phyloP scores from a whole-genome alignment of 441 rosid genomes.

The Melastoma candidum region DNA sequence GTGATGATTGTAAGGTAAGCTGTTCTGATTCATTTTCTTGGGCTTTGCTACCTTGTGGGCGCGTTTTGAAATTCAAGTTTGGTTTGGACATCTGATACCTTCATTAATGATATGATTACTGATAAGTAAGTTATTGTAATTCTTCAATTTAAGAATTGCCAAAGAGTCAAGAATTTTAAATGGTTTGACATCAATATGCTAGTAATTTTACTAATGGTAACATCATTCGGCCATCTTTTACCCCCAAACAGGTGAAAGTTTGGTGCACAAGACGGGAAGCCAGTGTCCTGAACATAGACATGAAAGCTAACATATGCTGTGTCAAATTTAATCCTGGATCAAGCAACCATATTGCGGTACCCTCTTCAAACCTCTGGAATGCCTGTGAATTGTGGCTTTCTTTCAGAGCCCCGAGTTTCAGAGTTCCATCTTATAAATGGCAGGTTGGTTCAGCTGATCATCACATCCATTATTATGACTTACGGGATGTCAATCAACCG shows the following conservation, averaged over 20 bases:
- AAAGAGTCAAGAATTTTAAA: too few relatives aligned
- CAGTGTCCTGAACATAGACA: conserved; percentile 87
- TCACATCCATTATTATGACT: conserved; percentile 85
- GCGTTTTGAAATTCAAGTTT: too few relatives aligned
- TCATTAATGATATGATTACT: too few relatives aligned
- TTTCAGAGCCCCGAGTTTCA: conserved; percentile 15
- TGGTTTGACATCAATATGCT: too few relatives aligned
- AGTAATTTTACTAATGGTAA: too few relatives aligned
- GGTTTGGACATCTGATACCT: too few relatives aligned
- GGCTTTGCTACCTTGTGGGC: too few relatives aligned
- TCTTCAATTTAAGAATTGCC: too few relatives aligned
- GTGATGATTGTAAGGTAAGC: conserved; percentile 20
- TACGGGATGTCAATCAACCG: conserved; percentile 80
- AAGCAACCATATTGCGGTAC: conserved; percentile 89
- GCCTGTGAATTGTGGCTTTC: neutral
- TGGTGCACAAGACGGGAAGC: conserved; percentile 98
- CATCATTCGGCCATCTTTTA: too few relatives aligned
- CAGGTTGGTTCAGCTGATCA: conserved; percentile 99
- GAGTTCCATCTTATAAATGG: neutral
- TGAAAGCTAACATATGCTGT: conserved; percentile 98
- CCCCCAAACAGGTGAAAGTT: conserved; percentile 72
- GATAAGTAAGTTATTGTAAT: too few relatives aligned
- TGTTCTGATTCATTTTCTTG: too few relatives aligned
- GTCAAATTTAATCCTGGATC: conserved; percentile 99
- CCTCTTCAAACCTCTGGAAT: neutral